Conservation (phyloP, 768 basidiomycete genomes). For the Auricularia sp. region DNA sequence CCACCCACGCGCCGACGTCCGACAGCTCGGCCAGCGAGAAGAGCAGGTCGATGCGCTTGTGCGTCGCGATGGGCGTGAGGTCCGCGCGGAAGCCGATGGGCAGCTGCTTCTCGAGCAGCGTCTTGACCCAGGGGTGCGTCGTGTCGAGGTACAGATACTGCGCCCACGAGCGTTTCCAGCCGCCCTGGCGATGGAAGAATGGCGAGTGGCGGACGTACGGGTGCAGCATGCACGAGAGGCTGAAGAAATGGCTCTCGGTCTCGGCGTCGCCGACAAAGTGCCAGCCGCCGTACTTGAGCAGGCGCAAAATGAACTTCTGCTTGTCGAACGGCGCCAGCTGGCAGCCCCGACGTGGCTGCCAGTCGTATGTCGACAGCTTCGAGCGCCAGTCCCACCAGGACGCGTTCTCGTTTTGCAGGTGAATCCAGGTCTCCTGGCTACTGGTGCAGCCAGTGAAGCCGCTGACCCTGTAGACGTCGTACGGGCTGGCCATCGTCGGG, state of each 20-base stretch:
- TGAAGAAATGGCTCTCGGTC: slow-evolving; percentile 67
- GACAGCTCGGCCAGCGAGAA: slow-evolving; percentile 39
- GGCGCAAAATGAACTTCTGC: slow-evolving; percentile 38
- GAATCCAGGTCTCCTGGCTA: slow-evolving; percentile 53
- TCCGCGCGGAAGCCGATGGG: slow-evolving; percentile 46
- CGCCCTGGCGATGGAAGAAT: slow-evolving; percentile 15
- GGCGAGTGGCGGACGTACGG: slow-evolving; percentile 61
- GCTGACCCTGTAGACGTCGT: slow-evolving; percentile 40
- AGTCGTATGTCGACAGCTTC: slow-evolving; percentile 39
- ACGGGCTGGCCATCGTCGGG: slow-evolving; percentile 29
- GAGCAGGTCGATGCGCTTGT: slow-evolving; percentile 54
- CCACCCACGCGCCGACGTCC: slow-evolving; percentile 28
- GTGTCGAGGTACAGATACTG: slow-evolving; percentile 58
- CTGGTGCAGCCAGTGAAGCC: slow-evolving; percentile 55
- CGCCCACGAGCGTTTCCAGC: slow-evolving; percentile 48
- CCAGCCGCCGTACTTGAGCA: slow-evolving; percentile 66
- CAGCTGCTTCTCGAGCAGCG: slow-evolving; percentile 25
- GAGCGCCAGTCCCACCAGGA: slow-evolving; percentile 36
- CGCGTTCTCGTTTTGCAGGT: slow-evolving; percentile 41
- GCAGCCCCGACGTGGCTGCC: slow-evolving; percentile 41
- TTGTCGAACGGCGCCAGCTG: slow-evolving; percentile 31
- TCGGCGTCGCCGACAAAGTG: slow-evolving; percentile 52
- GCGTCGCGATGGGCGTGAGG: slow-evolving; percentile 51
- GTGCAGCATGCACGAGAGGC: slow-evolving; percentile 54
- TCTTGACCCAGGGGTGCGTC: slow-evolving; percentile 35